These are phyloP conservation scores for Leucocoprinus leucothites DNA, from an alignment of 768 basidiomycete species.

Conservation along the genomic window DNA sequence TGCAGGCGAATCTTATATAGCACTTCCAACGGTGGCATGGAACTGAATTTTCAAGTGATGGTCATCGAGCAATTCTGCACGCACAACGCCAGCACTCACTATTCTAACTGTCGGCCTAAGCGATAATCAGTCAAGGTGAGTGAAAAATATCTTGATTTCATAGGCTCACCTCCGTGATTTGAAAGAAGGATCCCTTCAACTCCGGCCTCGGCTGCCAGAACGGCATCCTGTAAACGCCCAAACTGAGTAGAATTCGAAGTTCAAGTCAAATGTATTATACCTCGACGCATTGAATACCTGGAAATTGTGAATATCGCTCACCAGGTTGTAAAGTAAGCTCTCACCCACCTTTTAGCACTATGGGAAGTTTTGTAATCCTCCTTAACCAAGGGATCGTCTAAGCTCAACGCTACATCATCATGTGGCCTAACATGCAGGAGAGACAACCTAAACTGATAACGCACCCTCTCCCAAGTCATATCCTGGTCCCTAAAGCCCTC, in stretches of 20 bases:
- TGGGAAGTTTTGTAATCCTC: constrained; percentile 61
- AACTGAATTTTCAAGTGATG: constrained; percentile 37
- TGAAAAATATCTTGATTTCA: neutral
- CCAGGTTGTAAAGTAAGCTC: neutral
- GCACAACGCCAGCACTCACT: constrained; percentile 38
- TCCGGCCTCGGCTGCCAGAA: constrained; percentile 78
- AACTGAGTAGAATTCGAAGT: neutral
- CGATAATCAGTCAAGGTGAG: neutral
- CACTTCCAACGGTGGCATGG: constrained; percentile 76
- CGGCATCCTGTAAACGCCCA: constrained; percentile 61
- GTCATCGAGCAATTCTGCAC: neutral
- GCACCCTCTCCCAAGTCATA: constrained; percentile 75
- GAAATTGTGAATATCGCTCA: constrained; percentile 1
- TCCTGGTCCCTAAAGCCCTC: constrained; percentile 64
- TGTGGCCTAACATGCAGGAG: neutral
- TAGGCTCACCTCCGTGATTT: constrained; percentile 78
- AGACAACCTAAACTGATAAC: constrained; percentile 11
- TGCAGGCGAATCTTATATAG: constrained; percentile 69
- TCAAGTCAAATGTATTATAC: constrained; percentile 26
- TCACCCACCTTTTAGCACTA: constrained; percentile 66
- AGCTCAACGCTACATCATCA: constrained; percentile 5
- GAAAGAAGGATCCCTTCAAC: constrained; percentile 86
- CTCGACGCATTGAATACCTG: constrained; percentile 74
- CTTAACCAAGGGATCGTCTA: constrained; percentile 79
- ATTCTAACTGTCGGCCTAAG: constrained; percentile 77